Evolutionary conservation across 2,329 filamentous ascomycete genomes (phyloP).

Genomic region (Fusarium mexicanum): DNA sequence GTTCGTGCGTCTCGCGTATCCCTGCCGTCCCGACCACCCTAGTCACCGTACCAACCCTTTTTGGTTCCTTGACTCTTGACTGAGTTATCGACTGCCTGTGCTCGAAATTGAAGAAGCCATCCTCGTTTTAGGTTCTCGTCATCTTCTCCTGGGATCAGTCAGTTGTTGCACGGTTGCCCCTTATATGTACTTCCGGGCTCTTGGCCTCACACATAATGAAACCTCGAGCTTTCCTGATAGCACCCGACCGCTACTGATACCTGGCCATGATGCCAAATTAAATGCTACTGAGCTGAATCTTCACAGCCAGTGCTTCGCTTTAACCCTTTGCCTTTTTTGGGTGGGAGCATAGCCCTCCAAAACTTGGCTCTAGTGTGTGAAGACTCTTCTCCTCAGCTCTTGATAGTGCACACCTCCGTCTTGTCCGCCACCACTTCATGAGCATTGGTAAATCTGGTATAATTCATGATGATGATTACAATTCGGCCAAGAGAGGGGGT

Average conservation of each 20-base stretch:
- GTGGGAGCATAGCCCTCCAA: conserved; percentile 23
- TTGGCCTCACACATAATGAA: neutral
- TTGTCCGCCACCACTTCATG: conserved; percentile 35
- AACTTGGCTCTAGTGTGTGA: conserved; percentile 37
- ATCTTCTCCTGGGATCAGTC: neutral
- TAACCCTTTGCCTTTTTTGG: conserved; percentile 25
- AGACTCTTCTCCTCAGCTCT: conserved; percentile 39
- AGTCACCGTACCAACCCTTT: conserved; percentile 40
- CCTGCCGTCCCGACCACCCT: conserved; percentile 38
- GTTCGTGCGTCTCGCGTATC: conserved; percentile 44
- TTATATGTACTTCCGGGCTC: neutral
- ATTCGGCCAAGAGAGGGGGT: neutral
- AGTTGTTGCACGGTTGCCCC: neutral
- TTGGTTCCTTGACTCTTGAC: conserved; percentile 8
- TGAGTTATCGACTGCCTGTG: conserved; percentile 19
- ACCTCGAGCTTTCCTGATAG: neutral
- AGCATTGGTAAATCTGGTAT: conserved; percentile 18
- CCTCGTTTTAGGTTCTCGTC: conserved; percentile 20
- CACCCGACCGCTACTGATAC: neutral
- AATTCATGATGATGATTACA: conserved; percentile 18
- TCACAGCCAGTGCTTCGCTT: conserved; percentile 15
- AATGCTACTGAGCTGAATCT: conserved; percentile 1
- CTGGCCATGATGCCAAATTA: neutral
- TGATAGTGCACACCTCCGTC: conserved; percentile 35
- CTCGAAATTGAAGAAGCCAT: conserved; percentile 24